phyloP scores from a whole-genome alignment of 805 yeast genomes.

The Hanseniaspora valbyensis region DNA sequence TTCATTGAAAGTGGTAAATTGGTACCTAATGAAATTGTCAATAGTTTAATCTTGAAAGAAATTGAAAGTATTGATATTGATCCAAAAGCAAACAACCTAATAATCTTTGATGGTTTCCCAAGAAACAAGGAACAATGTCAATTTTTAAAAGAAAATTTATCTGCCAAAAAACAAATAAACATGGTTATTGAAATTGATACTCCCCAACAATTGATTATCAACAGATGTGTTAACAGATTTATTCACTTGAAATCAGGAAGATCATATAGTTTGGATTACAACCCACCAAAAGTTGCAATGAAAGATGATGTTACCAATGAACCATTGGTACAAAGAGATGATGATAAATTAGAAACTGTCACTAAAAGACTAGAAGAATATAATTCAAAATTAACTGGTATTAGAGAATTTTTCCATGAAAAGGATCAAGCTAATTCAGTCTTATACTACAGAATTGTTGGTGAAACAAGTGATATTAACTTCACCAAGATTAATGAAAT shows the following conservation, averaged over 20 bases:
- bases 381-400: conserved; percentile 46
- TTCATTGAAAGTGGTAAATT: conserved; percentile 54
- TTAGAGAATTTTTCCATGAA: conserved; percentile 36
- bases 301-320: conserved; percentile 86
- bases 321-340: conserved; percentile 64
- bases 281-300: conserved; percentile 77
- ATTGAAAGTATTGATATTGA: conserved; percentile 32
- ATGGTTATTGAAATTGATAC: conserved; percentile 79
- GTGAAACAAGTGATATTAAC: conserved; percentile 12
- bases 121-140: conserved; percentile 66
- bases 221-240: conserved; percentile 75
- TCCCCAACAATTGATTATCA: conserved; percentile 70
- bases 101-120: conserved; percentile 84
- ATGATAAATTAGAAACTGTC: conserved; percentile 69
- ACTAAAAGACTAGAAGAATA: conserved; percentile 55
- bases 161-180: conserved; percentile 39
- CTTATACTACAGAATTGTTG: conserved; percentile 7
- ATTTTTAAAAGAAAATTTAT: conserved; percentile 39
- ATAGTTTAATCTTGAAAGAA: conserved; percentile 37
- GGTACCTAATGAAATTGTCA: conserved; percentile 64
- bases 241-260: conserved; percentile 78
- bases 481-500: conserved; percentile 1
- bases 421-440: background rate
- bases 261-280: conserved; percentile 73
- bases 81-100: conserved; percentile 25